Evolutionary conservation across 495 filamentous ascomycete genomes (phyloP), one percentile per base, ranked within the genome.

Genomic region (Rostrohypoxylon terebratum): DNA sequence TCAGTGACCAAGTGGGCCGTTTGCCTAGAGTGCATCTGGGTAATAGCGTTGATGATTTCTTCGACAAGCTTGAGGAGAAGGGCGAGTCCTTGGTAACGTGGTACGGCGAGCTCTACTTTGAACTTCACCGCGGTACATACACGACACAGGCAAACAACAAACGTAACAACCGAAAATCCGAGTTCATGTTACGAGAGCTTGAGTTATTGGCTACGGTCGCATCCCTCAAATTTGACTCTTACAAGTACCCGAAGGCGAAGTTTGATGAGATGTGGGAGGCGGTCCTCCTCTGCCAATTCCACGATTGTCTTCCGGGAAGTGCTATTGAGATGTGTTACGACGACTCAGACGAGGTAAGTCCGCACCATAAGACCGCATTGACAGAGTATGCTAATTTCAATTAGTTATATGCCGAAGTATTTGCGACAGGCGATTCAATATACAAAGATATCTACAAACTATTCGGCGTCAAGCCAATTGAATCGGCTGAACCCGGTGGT

Each of bases 121-220:
- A 99, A 80, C 86, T 98, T 23, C 96, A 99, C 77, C 91, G 96
- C 58, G 96, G 96, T 57, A 97, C 94, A 7, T 98, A 98, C 81
- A 99, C 96, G 1, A 97, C 95, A 0, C 96, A 99, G 77, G 92
- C 94, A 47, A 97, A 97, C 80, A 99, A 97, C 82, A 99, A 99
- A 81, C 88, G 88, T 61, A 94, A 95, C 81, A 99, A 99, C 77
- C 88, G 96, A 58, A 91, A 89, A 72, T 84, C 93, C 0, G 96
- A 99, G 78, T 88, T 91, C 54, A 78, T 97, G 81, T 84, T 99
- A 45, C 91, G 93, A 28, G 92, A 97, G 68, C 81, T 99, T 18
- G 96, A 99, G 78, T 88, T 92, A 66, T 82, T 98, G n/a, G 92
- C 96, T 11, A 95, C 96, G 0, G 77, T 96, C 58, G 94, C 94